Base-by-base conservation (phyloP, 2,329 filamentous ascomycete genomes). In the Alternaria arbusti region DNA sequence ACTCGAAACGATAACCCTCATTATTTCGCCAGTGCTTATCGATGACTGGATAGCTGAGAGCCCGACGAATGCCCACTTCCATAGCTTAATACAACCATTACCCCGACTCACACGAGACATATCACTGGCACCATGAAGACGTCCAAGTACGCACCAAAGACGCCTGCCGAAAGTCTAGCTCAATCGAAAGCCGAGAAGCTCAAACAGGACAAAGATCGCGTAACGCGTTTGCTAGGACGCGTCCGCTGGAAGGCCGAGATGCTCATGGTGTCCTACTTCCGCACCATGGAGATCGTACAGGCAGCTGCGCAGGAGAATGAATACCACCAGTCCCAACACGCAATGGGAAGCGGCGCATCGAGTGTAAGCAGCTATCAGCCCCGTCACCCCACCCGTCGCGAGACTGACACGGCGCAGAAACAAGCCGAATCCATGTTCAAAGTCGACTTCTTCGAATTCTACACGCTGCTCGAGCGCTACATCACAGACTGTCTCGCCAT, bases 391-490 rank as follows among this genome's bases (percentile, higher is more conserved):
- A 25, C 1, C 23, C 17, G 13, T 47, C 23, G 11, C 26, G 13
- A 32, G 6, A 61, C 60, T 72, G 58, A 69, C 59, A n/a, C 22
- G 6, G 32, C 44, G 30, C 60, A 75, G 74, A 70, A 70, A 32
- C 71, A 76, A 63, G 76, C 75, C n/a, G 76, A 79, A 50, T 71
- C 76, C 15, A 92, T 92, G 84, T 93, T 93, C 82, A 92, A 93
- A 76, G 84, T 93, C 8, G 91, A 93, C 73, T 93, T 93, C 66
- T 89, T 91, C 78, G 91, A 93, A 73, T 93, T 90, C 77, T 93
- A 93, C 80, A 87, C 88, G 55, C 84, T 91, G 36, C 85, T 93
- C 7, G 91, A 93, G 79, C 87, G 91, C 28, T 90, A 89, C 0
- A 82, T 93, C 8, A 89, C 91, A 2, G 86, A 90, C 50, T 81